Evolutionary conservation across 257 asterid genomes (phyloP).

Genomic region (Solanum chiquidenum): DNA sequence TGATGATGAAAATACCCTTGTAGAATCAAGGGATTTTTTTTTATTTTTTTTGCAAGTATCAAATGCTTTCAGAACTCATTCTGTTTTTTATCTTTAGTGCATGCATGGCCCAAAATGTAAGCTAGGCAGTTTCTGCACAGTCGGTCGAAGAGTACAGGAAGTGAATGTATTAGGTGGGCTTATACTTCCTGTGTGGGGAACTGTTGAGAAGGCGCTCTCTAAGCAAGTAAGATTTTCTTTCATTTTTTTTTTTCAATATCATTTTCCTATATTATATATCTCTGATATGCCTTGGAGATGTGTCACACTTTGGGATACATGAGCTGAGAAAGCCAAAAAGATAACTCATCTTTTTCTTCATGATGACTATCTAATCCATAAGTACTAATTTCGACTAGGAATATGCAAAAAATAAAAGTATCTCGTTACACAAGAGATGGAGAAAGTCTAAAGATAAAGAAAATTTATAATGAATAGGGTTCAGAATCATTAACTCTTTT

Average conservation of each 20-base stretch:
- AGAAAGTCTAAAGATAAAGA: not conserved
- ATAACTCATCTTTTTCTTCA: not conserved
- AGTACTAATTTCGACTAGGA: not conserved
- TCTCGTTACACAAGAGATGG: not conserved
- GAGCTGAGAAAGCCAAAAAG: not conserved
- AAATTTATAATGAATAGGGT: not conserved
- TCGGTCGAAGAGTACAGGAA: constrained; percentile 89
- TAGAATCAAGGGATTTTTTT: not conserved
- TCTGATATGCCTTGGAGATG: not conserved
- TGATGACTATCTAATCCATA: not conserved
- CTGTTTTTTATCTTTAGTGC: constrained; percentile 48
- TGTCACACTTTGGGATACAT: not conserved
- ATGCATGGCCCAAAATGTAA: constrained; percentile 98
- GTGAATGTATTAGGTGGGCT: constrained; percentile 93
- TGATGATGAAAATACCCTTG: not conserved
- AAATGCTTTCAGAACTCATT: not conserved
- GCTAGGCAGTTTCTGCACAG: constrained; percentile 70
- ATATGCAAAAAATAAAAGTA: not conserved
- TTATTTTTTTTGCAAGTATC: not conserved
- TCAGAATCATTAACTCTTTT: not conserved
- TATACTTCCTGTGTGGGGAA: constrained; percentile 98
- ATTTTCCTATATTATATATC: not conserved
- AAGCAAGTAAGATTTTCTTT: constrained; percentile 52
- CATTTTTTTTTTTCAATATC: not conserved
- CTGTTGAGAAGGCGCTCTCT: constrained; percentile 80